Conservation (phyloP, 192 early-diverging fungal species). For the Chytriomyces sp. region DNA sequence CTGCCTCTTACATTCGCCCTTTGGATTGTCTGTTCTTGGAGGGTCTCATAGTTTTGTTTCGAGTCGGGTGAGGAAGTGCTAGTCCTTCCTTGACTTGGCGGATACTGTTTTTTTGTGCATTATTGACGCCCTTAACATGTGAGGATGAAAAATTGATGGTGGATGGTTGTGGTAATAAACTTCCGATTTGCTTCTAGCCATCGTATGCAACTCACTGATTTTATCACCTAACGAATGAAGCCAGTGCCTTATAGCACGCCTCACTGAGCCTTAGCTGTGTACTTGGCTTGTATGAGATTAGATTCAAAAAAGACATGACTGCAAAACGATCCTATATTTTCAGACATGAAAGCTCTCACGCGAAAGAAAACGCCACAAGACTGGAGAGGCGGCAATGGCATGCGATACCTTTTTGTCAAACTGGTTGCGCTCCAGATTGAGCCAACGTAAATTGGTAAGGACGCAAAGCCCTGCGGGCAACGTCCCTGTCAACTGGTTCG, state of each 20-base stretch:
- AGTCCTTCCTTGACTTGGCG: too few species aligned
- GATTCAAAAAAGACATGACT: too few species aligned
- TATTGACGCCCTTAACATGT: too few species aligned
- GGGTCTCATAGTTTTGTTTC: conserved; percentile 93
- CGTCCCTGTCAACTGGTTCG: not conserved
- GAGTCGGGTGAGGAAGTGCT: conserved; percentile 69
- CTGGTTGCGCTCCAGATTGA: not conserved
- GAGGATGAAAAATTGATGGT: conserved; percentile 63
- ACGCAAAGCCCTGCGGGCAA: not conserved
- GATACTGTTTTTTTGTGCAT: too few species aligned
- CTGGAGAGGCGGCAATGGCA: too few species aligned
- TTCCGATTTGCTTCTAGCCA: conserved; percentile 61
- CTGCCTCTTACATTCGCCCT: conserved; percentile 89
- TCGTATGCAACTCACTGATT: conserved; percentile 41
- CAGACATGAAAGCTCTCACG: too few species aligned
- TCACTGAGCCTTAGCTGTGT: too few species aligned
- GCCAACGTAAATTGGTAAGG: not conserved
- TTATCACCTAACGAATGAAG: too few species aligned
- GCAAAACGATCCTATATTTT: too few species aligned
- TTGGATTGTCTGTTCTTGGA: conserved; percentile 98
- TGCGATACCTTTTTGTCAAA: not conserved
- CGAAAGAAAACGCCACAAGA: too few species aligned
- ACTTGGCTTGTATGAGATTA: too few species aligned
- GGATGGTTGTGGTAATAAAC: conserved; percentile 80
- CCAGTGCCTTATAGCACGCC: too few species aligned